These are phyloP conservation scores for Albugo laibachii DNA, from an alignment of 352 stramenopile genomes.

Conservation along the genomic window DNA sequence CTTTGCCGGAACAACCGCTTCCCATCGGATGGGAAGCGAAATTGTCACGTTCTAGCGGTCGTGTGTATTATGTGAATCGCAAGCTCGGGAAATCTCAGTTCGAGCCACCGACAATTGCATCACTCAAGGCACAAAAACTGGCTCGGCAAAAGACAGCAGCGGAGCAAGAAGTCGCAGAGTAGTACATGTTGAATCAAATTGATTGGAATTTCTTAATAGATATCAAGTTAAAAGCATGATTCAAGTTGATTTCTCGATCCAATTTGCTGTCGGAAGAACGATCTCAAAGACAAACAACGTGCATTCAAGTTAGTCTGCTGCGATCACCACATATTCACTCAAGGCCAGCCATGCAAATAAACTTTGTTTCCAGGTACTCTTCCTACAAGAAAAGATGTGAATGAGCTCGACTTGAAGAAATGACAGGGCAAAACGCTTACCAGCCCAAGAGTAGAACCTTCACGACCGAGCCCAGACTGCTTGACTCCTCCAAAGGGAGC, in stretches of 20 bases:
- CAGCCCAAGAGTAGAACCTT: conserved; percentile 77
- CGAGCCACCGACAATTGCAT: conserved; percentile 63
- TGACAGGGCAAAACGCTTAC: conserved; percentile 16
- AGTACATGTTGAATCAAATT: no score
- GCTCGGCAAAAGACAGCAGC: conserved; percentile 34
- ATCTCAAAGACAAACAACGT: no score
- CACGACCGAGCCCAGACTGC: conserved; percentile 74
- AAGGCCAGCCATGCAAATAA: conserved; percentile 66
- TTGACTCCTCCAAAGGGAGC: conserved; percentile 82
- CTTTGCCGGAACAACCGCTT: conserved; percentile 56
- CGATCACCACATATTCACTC: no score
- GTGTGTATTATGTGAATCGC: conserved; percentile 79
- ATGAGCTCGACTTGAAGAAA: conserved; percentile 1
- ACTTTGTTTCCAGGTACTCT: conserved; percentile 96
- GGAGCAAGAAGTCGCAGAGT: neutral
- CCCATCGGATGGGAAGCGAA: conserved; percentile 73
- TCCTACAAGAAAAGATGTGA: conserved; percentile 18
- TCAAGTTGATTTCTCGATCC: no score
- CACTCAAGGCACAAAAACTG: conserved; percentile 66
- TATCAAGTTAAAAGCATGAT: no score
- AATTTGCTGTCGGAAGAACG: no score
- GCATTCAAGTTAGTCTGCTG: no score
- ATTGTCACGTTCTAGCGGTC: conserved; percentile 64
- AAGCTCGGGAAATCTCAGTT: conserved; percentile 77
- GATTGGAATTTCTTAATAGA: no score